A percentile compares a stretch with the other conserved stretches of the same genome.
Evolutionary conservation across 306 rosid species (phyloP).

Genomic region (Sindora glabra): DNA sequence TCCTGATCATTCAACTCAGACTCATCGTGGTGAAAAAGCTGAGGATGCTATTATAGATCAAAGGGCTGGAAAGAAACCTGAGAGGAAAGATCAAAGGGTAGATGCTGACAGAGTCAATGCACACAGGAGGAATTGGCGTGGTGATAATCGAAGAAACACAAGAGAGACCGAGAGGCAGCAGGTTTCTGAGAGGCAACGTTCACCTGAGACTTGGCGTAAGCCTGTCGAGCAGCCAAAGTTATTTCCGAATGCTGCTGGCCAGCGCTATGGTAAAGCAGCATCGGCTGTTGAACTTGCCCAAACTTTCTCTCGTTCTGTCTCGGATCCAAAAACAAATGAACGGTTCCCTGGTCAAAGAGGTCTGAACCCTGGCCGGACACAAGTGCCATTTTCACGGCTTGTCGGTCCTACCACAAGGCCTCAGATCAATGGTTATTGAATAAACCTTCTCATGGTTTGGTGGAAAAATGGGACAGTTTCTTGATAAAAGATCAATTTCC

Average conservation of each 20-base stretch:
- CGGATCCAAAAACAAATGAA: slow-evolving; percentile 56
- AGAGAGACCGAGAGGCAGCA: slow-evolving; percentile 60
- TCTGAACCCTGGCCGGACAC: slow-evolving; percentile 41
- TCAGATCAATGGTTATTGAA: slow-evolving; percentile 92
- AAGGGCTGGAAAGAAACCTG: slow-evolving; percentile 52
- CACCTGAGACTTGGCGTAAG: slow-evolving; percentile 96
- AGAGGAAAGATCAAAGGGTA: slow-evolving; percentile 68
- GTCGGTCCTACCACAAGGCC: slow-evolving; percentile 77
- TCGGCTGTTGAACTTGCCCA: slow-evolving; percentile 94
- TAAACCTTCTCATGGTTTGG: not conserved
- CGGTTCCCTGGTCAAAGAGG: slow-evolving; percentile 46
- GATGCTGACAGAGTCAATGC: slow-evolving; percentile 54
- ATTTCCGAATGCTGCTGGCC: slow-evolving; percentile 37
- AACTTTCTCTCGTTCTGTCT: slow-evolving; percentile 81
- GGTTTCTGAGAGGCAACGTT: slow-evolving; percentile 62
- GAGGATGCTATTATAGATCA: slow-evolving; percentile 51
- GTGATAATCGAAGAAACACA: slow-evolving; percentile 41
- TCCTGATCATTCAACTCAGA: no score
- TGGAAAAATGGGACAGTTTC: slow-evolving; percentile 9
- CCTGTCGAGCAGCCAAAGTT: slow-evolving; percentile 63
- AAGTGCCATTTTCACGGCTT: slow-evolving; percentile 83
- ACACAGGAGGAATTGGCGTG: slow-evolving; percentile 74
- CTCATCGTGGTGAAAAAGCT: slow-evolving; percentile 34
- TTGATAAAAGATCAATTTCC: no score
- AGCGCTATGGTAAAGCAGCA: slow-evolving; percentile 63